Percentiles rank a stretch among this genome's conserved stretches.
Evolutionary conservation across 208 protist genomes (phyloP).

Genomic region (Giardia duodenalis): DNA sequence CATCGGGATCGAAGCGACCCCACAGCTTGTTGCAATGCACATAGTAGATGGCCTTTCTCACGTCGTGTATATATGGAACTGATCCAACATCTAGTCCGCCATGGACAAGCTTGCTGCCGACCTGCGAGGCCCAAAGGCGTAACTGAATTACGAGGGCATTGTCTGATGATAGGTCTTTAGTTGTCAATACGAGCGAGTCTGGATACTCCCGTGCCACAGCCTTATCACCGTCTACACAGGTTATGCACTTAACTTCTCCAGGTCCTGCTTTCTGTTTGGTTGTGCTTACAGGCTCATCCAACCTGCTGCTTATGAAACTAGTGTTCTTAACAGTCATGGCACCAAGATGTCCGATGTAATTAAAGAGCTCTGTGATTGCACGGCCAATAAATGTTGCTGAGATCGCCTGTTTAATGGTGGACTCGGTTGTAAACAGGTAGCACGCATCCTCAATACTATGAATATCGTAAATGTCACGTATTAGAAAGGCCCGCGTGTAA

Average conservation of each 20-base stretch:
- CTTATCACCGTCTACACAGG: too few species aligned
- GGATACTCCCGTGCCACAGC: neutral
- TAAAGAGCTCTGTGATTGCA: neutral
- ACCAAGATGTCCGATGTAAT: neutral
- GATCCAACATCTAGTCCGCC: neutral
- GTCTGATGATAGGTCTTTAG: neutral
- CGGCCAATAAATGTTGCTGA: neutral
- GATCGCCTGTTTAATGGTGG: neutral
- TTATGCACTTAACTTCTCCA: too few species aligned
- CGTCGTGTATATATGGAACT: neutral
- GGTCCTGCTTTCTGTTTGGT: too few species aligned
- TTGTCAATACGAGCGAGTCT: neutral
- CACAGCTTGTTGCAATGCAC: neutral
- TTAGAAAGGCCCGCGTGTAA: neutral
- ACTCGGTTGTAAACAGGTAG: neutral
- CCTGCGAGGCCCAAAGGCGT: neutral
- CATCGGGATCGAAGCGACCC: neutral
- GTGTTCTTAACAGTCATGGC: neutral
- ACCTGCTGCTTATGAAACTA: too few species aligned
- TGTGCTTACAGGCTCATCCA: too few species aligned
- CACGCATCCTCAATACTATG: neutral
- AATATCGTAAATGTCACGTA: neutral
- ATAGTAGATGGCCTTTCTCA: neutral
- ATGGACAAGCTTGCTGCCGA: neutral
- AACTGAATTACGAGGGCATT: neutral